Percentiles rank a stretch among this genome's conserved stretches.
Conservation (phyloP, 2,329 filamentous ascomycete genomes). For the Ilyonectria destructans region DNA sequence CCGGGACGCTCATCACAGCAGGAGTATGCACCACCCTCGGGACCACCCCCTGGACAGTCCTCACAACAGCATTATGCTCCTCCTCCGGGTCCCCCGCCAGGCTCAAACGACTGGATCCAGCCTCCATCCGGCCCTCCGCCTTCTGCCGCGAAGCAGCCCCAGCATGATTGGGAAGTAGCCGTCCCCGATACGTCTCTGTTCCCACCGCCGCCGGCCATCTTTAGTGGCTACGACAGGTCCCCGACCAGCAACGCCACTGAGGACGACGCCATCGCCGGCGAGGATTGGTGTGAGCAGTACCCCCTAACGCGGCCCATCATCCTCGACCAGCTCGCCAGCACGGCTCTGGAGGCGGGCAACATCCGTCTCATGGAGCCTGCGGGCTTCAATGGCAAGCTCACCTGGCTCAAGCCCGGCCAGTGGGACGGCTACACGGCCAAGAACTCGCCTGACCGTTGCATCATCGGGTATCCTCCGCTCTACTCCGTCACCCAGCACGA, state of each 20-base stretch:
- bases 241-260: conserved; percentile 79
- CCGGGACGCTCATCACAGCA: conserved; percentile 44
- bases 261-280: conserved; percentile 75
- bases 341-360: conserved; percentile 67
- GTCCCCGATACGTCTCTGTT: conserved; percentile 82
- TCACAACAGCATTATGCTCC: conserved; percentile 45
- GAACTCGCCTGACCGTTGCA: conserved; percentile 72
- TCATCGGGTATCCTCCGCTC: conserved; percentile 79
- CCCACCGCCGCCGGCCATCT: conserved; percentile 80
- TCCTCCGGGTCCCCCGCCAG: conserved; percentile 52
- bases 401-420: conserved; percentile 63
- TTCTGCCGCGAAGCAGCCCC: conserved; percentile 51
- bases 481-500: conserved; percentile 76
- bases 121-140: conserved; percentile 55
- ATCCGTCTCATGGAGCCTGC: conserved; percentile 70
- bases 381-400: conserved; percentile 64
- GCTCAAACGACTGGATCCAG: conserved; percentile 47
- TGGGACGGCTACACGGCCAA: conserved; percentile 65
- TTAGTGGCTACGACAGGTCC: conserved; percentile 74
- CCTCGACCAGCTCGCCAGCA: conserved; percentile 63
- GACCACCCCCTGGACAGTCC: conserved; percentile 53
- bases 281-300: conserved; percentile 76
- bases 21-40: conserved; percentile 53
- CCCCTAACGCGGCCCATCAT: conserved; percentile 70
- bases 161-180: conserved; percentile 79